These are phyloP conservation scores for Teunomyces atbi DNA, from an alignment of 805 yeast species.

Conservation along the genomic window DNA sequence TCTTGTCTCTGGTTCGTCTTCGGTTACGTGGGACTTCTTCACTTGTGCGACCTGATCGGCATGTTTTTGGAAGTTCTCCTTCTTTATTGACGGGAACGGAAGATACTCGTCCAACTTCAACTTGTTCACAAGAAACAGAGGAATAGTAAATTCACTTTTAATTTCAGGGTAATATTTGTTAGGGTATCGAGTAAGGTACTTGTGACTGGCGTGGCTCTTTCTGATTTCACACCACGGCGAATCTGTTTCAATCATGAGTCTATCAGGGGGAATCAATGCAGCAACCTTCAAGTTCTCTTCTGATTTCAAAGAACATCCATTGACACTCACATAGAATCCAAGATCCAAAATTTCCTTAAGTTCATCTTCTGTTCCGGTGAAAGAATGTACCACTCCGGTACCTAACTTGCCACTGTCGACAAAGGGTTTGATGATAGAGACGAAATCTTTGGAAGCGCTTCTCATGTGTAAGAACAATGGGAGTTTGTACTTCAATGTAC, in stretches of 20 bases:
- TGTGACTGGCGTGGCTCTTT: constrained; percentile 73
- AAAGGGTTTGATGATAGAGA: constrained; percentile 61
- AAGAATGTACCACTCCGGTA: constrained; percentile 91
- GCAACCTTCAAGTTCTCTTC: constrained; percentile 71
- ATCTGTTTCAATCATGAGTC: constrained; percentile 85
- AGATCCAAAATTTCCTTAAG: constrained; percentile 51
- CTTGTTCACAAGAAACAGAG: constrained; percentile 13
- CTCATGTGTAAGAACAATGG: constrained; percentile 93
- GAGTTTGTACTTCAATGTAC: constrained; percentile 41
- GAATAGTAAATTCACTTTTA: neutral
- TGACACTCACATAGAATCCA: constrained; percentile 75
- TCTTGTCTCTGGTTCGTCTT: constrained; percentile 7
- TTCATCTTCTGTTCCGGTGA: constrained; percentile 79
- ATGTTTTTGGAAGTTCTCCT: constrained; percentile 53
- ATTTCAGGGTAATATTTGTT: constrained; percentile 52
- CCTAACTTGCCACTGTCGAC: constrained; percentile 44
- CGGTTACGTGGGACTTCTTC: constrained; percentile 8
- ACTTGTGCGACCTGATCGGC: constrained; percentile 11
- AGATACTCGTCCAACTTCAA: constrained; percentile 47
- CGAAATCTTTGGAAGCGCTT: constrained; percentile 77
- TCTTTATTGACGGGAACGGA: constrained; percentile 65
- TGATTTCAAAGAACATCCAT: constrained; percentile 89
- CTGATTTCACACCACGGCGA: constrained; percentile 98
- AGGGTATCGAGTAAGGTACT: constrained; percentile 54
- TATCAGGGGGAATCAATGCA: constrained; percentile 62